Base-by-base conservation (phyloP, 2,329 filamentous ascomycete genomes). In the Fusarium pilosicola region DNA sequence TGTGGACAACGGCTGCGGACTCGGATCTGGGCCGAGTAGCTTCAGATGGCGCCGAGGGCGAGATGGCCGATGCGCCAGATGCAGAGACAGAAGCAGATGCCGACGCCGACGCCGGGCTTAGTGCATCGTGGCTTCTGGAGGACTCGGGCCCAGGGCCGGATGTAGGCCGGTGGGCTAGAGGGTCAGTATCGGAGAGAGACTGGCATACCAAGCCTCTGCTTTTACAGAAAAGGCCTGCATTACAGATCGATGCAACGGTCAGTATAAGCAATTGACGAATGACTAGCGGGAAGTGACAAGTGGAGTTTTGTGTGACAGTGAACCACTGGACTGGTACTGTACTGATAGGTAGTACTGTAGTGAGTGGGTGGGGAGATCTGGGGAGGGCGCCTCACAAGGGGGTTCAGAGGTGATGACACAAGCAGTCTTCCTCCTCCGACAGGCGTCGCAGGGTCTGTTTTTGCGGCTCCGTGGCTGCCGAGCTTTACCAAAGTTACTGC, bases 391-490 rank as follows among this genome's bases (percentile, higher is more conserved):
- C 84, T 78, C 80, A 86, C 85, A 86, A 65, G 84, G 85, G 57
- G 84, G 84, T 65, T 81, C 78, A 17, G 79, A 79, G 36, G 83
- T 81, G 62, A 86, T 86, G 13, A 86, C 81, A 73, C 85, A 86
- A n/a, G 83, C 85, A 46, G 84, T 85, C 77, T 86, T 86, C 24
- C 85, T 79, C 52, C 79, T 79, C 14, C 84, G 83, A 70, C 85
- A 86, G 17, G 81, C 80, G 76, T 86, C 85, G 68, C 85, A 86
- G 5, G 85, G 85, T 32, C 84, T 81, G 64, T 84, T 84, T 77
- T 86, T 86, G 65, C 84, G 82, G 74, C 85, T 86, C 62, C 84
- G 76, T 39, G 81, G 82, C 73, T 82, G 79, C 56, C 83, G 77
- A 26, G 83, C 79, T 49, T 77, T 78, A 65, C 83, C 83, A 74